Base-by-base conservation (phyloP, 2,329 filamentous ascomycete species). In the Colletotrichum scovillei region DNA sequence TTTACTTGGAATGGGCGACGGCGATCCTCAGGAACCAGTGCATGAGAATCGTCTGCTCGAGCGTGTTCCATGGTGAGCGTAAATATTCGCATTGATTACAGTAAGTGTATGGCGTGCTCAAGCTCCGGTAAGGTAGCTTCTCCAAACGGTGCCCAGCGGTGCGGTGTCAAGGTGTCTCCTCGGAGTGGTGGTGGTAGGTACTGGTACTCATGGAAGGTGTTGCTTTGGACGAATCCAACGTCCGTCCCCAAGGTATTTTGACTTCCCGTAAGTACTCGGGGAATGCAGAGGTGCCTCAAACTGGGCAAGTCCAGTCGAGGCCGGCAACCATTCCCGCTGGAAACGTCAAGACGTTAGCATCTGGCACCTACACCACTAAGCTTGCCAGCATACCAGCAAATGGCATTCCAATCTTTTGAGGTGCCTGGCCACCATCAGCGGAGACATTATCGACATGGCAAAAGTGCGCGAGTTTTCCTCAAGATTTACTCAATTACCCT, bases 41-140 rank as follows among this genome's bases (percentile, higher is more conserved):
- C 70, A 65, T 70, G n/a, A 60, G 32, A 55, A 46, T 32, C n/a
- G 60, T 22, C 56, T 56, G 70, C 70, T 73, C 55, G 67, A 73
- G 60, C 70, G 60, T 66, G 60, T 73, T 24, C 70, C 70, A 57
- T 46, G 30, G n/a, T 22, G 19, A 63, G 14, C 16, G 60, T 11
- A 22, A 49, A 22, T 49, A 22, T 49, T 60, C 28, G 67, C 56
- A 57, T 57, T 70, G 66, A 60, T 73, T 64, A 42, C 53, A 57
- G 26, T 24, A 57, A 12, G 46, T 53, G 24, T 49, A 72, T 72
- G 52, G 69, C 64, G 69, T 72, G 64, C 64, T 72, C 64, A 63
- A 32, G 32, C 56, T 67, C 8, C 38, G 0, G 19, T 49, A 38
- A 56, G 0, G 19, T 49, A 38, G 63, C 58, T 56, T 62, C 16